Evolutionary conservation across 1,284 basidiomycete genomes (phyloP).

Genomic region (Exsudoporus floridanus): DNA sequence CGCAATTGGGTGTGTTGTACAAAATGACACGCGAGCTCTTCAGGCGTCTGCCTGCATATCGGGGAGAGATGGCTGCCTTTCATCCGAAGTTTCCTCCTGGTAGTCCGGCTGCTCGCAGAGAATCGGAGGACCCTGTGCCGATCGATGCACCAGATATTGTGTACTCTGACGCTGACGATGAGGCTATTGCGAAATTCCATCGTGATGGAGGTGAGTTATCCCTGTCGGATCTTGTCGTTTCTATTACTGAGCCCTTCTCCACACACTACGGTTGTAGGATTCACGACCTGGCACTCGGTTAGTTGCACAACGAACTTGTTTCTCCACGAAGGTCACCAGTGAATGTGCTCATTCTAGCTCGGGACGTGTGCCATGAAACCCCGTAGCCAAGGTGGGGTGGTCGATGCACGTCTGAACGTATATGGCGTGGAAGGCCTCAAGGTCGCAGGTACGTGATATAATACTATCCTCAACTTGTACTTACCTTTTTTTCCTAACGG

Average conservation of each 20-base stretch:
- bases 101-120: constrained; percentile 44
- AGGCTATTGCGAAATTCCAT: constrained; percentile 46
- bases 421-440: constrained; percentile 33
- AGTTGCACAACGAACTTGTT: constrained; percentile 5
- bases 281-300: constrained; percentile 57
- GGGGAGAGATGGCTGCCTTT: constrained; percentile 46
- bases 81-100: constrained; percentile 52
- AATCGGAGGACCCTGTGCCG: constrained; percentile 38
- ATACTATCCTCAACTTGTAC: too few species aligned
- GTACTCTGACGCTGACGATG: constrained; percentile 59
- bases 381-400: constrained; percentile 26
- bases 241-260: background rate
- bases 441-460: constrained; percentile 26
- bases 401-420: constrained; percentile 31
- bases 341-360: constrained; percentile 10
- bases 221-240: too few species aligned
- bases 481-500: background rate
- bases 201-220: constrained; percentile 32
- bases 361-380: constrained; percentile 38
- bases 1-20: constrained; percentile 14
- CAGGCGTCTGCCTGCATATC: constrained; percentile 55
- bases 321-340: background rate
- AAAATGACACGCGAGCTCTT: constrained; percentile 23
- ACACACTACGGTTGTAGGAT: constrained; percentile 35
- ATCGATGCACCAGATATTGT: constrained; percentile 47